Percentiles rank a stretch among this genome's conserved stretches.
These are phyloP conservation scores for Pleurotus sapidus DNA, from an alignment of 768 basidiomycete genomes.

Conservation along the genomic window DNA sequence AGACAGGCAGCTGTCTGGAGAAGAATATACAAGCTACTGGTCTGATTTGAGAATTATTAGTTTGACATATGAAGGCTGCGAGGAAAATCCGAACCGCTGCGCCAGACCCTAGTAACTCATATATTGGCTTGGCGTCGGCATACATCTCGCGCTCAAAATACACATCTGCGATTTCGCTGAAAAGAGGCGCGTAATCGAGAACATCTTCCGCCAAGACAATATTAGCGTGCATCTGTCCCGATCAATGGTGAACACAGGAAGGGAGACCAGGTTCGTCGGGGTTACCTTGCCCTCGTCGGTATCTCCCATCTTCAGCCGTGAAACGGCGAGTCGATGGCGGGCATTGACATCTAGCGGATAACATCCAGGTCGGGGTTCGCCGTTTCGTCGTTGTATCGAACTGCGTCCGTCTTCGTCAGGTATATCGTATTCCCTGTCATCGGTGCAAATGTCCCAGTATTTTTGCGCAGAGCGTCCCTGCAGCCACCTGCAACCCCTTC, in stretches of 20 bases:
- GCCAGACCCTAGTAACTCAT: conserved; percentile 73
- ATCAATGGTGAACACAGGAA: background rate
- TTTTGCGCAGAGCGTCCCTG: conserved; percentile 72
- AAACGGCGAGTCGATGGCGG: conserved; percentile 79
- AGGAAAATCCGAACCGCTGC: conserved; percentile 50
- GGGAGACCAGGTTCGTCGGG: conserved; percentile 3
- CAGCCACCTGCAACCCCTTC: conserved; percentile 85
- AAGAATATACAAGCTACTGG: conserved; percentile 68
- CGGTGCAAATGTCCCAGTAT: conserved; percentile 79
- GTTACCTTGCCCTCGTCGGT: conserved; percentile 78
- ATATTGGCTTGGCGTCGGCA: conserved; percentile 76
- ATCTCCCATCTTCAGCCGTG: conserved; percentile 78
- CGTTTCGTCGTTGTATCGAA: conserved; percentile 28
- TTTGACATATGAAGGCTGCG: background rate
- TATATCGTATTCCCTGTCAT: conserved; percentile 88
- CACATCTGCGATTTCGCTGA: conserved; percentile 82
- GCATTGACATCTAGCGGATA: conserved; percentile 73
- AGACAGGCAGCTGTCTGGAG: conserved; percentile 82
- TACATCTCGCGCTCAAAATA: conserved; percentile 76
- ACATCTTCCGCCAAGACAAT: conserved; percentile 71
- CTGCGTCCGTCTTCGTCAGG: conserved; percentile 25
- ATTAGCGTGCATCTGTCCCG: conserved; percentile 67
- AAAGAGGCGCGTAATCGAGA: conserved; percentile 73
- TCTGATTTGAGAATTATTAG: conserved; percentile 37
- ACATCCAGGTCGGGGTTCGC: conserved; percentile 52